Conservation (phyloP, 75 land plant genomes). For the Pinus tabuliformis region DNA sequence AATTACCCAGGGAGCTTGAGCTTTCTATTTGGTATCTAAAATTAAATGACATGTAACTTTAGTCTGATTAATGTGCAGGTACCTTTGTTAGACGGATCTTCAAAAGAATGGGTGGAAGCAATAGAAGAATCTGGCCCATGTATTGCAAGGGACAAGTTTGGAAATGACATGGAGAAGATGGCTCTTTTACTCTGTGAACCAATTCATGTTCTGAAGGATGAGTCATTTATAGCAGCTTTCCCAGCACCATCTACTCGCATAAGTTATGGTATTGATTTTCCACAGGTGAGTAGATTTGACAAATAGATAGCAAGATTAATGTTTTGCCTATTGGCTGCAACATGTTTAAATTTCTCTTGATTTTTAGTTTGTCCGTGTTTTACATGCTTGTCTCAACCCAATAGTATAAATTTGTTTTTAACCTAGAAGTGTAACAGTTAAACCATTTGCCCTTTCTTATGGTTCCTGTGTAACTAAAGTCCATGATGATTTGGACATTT, state of each 20-base stretch:
- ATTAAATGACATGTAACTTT: not conserved
- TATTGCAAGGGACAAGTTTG: conserved; percentile 44
- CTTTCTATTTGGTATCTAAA: not conserved
- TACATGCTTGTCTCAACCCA: no score
- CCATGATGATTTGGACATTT: no score
- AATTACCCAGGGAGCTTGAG: not conserved
- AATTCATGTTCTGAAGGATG: conserved; percentile 47
- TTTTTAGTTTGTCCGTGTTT: no score
- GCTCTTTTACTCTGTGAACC: conserved; percentile 54
- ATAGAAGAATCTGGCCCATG: conserved; percentile 62
- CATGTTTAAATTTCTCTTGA: no score
- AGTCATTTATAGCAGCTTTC: conserved; percentile 73
- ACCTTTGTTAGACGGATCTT: conserved; percentile 92
- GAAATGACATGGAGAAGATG: conserved; percentile 39
- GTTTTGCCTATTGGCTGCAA: no score
- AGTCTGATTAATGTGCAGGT: conserved; percentile 38
- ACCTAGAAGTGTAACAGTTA: no score
- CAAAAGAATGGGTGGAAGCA: conserved; percentile 84
- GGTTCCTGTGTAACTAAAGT: no score
- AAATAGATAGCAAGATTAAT: no score
- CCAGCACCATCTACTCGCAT: conserved; percentile 52
- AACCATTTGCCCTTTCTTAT: no score
- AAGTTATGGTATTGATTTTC: conserved; percentile 85
- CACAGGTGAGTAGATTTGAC: conserved; percentile 36
- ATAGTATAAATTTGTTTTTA: no score